Percentiles rank a stretch among this genome's conserved stretches.
These are phyloP conservation scores for Nakazawaea wickerhamii DNA, from an alignment of 805 yeast species.

Conservation along the genomic window DNA sequence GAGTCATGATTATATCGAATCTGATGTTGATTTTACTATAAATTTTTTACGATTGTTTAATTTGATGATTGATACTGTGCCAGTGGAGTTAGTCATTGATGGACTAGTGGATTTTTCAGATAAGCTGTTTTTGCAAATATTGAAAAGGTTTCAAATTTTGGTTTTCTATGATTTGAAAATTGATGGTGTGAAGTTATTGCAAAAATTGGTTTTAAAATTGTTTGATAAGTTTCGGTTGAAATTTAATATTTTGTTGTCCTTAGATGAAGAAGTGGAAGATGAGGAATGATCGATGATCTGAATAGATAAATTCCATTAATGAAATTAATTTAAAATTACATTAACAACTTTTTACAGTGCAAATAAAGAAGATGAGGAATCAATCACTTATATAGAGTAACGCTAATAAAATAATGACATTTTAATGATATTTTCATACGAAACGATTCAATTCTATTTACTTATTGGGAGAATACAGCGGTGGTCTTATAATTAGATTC, in stretches of 20 bases:
- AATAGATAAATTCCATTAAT: neutral
- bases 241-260: conserved; percentile 4
- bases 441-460: too few species aligned
- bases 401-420: too few species aligned
- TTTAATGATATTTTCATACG: too few species aligned
- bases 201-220: conserved; percentile 1
- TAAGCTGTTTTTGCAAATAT: neutral
- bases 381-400: too few species aligned
- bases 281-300: neutral
- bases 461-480: too few species aligned
- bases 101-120: conserved; percentile 9
- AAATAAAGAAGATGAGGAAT: too few species aligned
- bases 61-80: conserved; percentile 29
- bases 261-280: conserved; percentile 2
- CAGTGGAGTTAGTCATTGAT: conserved; percentile 2
- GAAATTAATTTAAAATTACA: too few species aligned
- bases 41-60: conserved; percentile 28
- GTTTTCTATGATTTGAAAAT: conserved; percentile 7
- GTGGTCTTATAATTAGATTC: too few species aligned
- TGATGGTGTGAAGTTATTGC: neutral
- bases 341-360: too few species aligned
- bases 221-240: conserved; percentile 6
- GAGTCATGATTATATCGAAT: conserved; percentile 25
- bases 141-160: conserved; percentile 6
- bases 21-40: conserved; percentile 23